These are phyloP conservation scores for Solanum paucissectum DNA, from an alignment of 257 asterid species.

Conservation along the genomic window DNA sequence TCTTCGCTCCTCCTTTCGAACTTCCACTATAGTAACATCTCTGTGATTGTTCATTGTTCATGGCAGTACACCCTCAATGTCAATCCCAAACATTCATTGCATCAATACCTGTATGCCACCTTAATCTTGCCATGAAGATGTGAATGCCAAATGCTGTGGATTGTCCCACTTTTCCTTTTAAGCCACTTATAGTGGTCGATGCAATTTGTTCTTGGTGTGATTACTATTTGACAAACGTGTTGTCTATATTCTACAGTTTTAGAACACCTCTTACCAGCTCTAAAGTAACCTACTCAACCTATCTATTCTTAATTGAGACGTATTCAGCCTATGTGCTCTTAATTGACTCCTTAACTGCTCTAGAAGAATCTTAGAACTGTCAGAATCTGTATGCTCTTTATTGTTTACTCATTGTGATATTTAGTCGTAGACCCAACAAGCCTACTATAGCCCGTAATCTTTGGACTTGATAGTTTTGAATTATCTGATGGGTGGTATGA, in stretches of 20 bases:
- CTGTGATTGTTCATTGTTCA: not conserved
- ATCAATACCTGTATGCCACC: not conserved
- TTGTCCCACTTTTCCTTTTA: not conserved
- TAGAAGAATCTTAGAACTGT: not conserved
- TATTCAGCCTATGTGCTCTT: not conserved
- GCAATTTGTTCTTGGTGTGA: not conserved
- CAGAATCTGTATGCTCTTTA: not conserved
- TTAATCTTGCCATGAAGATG: not conserved
- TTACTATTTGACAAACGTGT: not conserved
- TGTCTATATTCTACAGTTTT: not conserved
- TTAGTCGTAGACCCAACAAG: not conserved
- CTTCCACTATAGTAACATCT: not conserved
- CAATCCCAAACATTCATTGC: not conserved
- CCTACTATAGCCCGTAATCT: not conserved
- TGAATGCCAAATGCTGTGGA: not conserved
- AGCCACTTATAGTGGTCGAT: not conserved
- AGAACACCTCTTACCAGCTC: not conserved
- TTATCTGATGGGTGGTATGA: not conserved
- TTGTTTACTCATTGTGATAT: not conserved
- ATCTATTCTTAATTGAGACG: not conserved
- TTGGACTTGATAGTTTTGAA: not conserved
- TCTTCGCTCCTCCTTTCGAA: not conserved
- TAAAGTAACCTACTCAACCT: not conserved
- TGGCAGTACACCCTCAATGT: not conserved
- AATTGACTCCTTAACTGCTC: not conserved